phyloP scores from a whole-genome alignment of 257 asterid species.

The Capsicum chinense region DNA sequence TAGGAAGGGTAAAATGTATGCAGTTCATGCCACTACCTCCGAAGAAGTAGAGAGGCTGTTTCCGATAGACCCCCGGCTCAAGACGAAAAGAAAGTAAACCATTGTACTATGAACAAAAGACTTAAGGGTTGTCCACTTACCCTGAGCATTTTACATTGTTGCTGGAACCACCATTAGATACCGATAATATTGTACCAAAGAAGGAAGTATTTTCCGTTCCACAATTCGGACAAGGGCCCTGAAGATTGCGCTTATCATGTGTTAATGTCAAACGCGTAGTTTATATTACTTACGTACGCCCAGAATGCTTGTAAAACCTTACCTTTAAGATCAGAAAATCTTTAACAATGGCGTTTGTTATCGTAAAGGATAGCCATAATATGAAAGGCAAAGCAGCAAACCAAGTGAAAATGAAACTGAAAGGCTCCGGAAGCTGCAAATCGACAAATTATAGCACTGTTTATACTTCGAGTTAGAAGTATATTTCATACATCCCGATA shows the following conservation, averaged over 20 bases:
- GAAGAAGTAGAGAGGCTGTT: too few relatives aligned
- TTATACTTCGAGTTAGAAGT: not conserved
- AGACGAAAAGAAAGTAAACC: too few relatives aligned
- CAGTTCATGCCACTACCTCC: too few relatives aligned
- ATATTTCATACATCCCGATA: too few relatives aligned
- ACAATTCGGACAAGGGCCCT: constrained; percentile 99
- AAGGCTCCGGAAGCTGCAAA: constrained; percentile 97
- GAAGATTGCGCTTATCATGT: constrained; percentile 33
- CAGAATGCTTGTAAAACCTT: constrained; percentile 18
- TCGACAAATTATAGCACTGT: not conserved
- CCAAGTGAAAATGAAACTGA: constrained; percentile 98
- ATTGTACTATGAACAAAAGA: not conserved
- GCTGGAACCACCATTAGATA: constrained; percentile 80
- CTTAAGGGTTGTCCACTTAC: constrained; percentile 44
- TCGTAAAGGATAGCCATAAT: constrained; percentile 70
- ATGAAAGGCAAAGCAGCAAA: constrained; percentile 89
- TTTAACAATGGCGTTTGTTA: constrained; percentile 67
- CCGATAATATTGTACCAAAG: constrained; percentile 88
- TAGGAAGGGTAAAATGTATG: too few relatives aligned
- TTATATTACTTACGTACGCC: not conserved
- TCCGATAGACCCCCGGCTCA: too few relatives aligned
- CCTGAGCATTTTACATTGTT: constrained; percentile 74
- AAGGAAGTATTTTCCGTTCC: constrained; percentile 93
- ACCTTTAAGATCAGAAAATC: constrained; percentile 88
- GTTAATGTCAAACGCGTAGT: not conserved